phyloP scores from a whole-genome alignment of 2,329 filamentous ascomycete genomes.

The Erysiphe neolycopersici region DNA sequence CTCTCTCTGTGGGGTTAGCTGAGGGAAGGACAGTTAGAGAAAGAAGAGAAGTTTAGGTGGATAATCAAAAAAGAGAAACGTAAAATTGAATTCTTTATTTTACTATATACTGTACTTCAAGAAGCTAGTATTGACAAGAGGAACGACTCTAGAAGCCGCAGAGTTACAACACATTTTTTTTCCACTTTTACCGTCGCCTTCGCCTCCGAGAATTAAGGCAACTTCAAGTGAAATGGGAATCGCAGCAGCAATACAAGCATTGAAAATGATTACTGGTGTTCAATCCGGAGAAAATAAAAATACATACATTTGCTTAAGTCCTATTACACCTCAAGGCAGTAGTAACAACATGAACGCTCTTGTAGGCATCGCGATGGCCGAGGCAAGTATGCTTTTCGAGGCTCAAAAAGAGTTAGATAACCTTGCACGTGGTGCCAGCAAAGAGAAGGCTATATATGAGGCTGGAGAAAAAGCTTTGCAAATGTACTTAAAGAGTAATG shows the following conservation, averaged over 20 bases:
- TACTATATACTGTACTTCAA: not conserved
- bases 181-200: not conserved
- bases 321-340: slow-evolving; percentile 4
- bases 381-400: slow-evolving; percentile 51
- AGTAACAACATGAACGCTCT: slow-evolving; percentile 47
- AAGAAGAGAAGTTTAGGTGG: too few species aligned
- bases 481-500: slow-evolving; percentile 67
- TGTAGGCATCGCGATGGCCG: slow-evolving; percentile 62
- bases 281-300: slow-evolving; percentile 16
- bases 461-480: slow-evolving; percentile 73
- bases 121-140: not conserved
- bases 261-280: slow-evolving; percentile 50
- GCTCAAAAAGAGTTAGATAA: slow-evolving; percentile 27
- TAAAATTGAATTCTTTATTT: not conserved
- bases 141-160: not conserved
- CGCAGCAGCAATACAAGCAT: slow-evolving; percentile 55
- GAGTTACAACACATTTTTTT: not conserved
- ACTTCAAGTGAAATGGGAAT: slow-evolving; percentile 31
- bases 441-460: slow-evolving; percentile 53
- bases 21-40: too few species aligned
- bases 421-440: slow-evolving; percentile 32
- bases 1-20: too few species aligned
- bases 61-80: not conserved
- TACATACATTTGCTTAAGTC: not conserved
- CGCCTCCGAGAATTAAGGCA: slow-evolving; percentile 5